Conservation (phyloP, 805 yeast genomes). For the Lachancea waltii region DNA sequence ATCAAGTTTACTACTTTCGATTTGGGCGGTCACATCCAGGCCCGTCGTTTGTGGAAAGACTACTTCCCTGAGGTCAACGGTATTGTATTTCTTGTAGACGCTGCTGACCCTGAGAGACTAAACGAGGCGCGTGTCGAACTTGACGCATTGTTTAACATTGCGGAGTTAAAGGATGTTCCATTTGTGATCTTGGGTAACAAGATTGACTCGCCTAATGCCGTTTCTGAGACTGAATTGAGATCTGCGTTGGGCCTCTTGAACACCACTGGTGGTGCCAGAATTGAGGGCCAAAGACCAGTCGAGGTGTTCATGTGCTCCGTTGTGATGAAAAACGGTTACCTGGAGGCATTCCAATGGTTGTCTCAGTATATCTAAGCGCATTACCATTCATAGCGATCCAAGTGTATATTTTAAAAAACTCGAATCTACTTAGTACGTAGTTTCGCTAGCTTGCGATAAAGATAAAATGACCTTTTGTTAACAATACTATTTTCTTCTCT, state of each 20-base stretch:
- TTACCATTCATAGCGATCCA: background rate
- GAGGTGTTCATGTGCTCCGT: constrained; percentile 97
- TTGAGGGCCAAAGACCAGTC: constrained; percentile 76
- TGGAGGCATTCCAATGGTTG: constrained; percentile 97
- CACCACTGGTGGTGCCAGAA: constrained; percentile 81
- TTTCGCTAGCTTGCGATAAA: no score
- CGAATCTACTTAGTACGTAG: background rate
- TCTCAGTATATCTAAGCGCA: constrained; percentile 75
- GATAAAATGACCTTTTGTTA: background rate
- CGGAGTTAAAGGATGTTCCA: constrained; percentile 85
- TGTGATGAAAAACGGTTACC: constrained; percentile 97
- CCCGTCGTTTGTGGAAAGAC: constrained; percentile 98
- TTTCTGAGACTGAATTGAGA: constrained; percentile 89
- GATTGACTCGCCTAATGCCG: constrained; percentile 91
- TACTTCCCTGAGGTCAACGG: constrained; percentile 99
- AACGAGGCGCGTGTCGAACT: constrained; percentile 92
- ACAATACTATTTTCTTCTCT: constrained; percentile 18
- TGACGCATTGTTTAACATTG: constrained; percentile 87
- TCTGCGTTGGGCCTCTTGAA: constrained; percentile 79
- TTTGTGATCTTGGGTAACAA: constrained; percentile 93
- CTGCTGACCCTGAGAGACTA: constrained; percentile 93
- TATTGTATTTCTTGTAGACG: constrained; percentile 91
- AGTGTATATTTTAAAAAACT: background rate
- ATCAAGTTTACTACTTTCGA: constrained; percentile 97
- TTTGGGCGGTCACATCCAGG: constrained; percentile 97